phyloP scores from a whole-genome alignment of 2,329 filamentous ascomycete genomes.

The Paraphaeosphaeria minitans region DNA sequence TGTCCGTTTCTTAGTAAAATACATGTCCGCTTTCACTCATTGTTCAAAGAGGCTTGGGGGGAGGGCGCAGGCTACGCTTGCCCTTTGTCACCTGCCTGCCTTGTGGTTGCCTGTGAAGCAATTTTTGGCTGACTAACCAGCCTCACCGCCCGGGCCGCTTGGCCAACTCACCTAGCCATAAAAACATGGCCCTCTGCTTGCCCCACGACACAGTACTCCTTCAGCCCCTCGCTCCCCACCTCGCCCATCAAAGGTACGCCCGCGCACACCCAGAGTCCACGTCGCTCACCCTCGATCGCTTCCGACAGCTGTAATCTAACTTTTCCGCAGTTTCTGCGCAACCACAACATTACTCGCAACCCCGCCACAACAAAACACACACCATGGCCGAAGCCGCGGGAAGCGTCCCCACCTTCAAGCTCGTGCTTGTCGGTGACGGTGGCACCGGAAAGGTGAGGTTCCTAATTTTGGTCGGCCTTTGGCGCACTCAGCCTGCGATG shows the following conservation, averaged over 20 bases:
- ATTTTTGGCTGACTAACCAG: constrained; percentile 21
- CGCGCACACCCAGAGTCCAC: constrained; percentile 16
- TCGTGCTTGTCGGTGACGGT: constrained; percentile 98
- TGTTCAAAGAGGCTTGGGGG: not conserved
- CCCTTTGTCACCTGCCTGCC: constrained; percentile 27
- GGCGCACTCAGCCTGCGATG: not conserved
- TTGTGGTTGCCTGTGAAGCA: constrained; percentile 16
- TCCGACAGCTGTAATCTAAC: constrained; percentile 24
- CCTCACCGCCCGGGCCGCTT: constrained; percentile 30
- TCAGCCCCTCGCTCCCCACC: constrained; percentile 35
- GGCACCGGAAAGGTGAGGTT: constrained; percentile 94
- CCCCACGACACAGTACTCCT: constrained; percentile 37
- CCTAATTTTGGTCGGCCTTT: constrained; percentile 14
- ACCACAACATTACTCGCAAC: constrained; percentile 30
- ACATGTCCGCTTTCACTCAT: not conserved
- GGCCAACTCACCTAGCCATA: constrained; percentile 37
- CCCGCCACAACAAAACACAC: constrained; percentile 41
- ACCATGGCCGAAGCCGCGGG: constrained; percentile 64
- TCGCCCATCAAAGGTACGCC: constrained; percentile 32
- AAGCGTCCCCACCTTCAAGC: constrained; percentile 88
- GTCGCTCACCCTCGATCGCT: constrained; percentile 9
- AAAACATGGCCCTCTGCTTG: constrained; percentile 41
- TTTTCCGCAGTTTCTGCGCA: constrained; percentile 32
- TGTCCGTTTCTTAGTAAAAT: constrained; percentile 10
- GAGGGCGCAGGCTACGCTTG: constrained; percentile 1